phyloP scores from a whole-genome alignment of 768 basidiomycete species.

The Chiua virens region DNA sequence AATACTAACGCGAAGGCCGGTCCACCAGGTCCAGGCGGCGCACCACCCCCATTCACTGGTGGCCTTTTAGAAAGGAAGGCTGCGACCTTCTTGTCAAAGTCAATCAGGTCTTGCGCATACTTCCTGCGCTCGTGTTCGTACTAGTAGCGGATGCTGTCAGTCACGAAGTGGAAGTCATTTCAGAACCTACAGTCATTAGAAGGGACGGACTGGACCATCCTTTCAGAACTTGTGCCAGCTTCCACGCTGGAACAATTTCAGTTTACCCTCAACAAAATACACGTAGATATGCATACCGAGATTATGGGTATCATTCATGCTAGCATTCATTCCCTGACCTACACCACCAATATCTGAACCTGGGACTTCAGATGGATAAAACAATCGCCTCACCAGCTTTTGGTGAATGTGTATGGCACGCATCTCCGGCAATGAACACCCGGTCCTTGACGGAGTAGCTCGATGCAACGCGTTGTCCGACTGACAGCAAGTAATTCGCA shows the following conservation, averaged over 20 bases:
- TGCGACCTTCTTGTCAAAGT: constrained; percentile 66
- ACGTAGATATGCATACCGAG: constrained; percentile 40
- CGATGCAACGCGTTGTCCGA: constrained; percentile 74
- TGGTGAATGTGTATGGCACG: constrained; percentile 68
- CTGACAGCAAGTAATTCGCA: constrained; percentile 30
- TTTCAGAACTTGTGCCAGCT: constrained; percentile 44
- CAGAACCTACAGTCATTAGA: constrained; percentile 39
- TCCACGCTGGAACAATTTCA: constrained; percentile 50
- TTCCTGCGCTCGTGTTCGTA: constrained; percentile 68
- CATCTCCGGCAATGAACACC: constrained; percentile 77
- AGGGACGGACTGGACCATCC: constrained; percentile 40
- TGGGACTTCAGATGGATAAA: neutral
- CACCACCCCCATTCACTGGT: constrained; percentile 29
- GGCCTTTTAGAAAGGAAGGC: constrained; percentile 68
- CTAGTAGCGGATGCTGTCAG: constrained; percentile 30
- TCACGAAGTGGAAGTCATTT: neutral
- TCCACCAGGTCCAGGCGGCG: too few relatives aligned
- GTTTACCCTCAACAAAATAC: constrained; percentile 41
- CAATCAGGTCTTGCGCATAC: constrained; percentile 71
- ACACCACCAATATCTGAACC: neutral
- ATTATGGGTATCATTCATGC: constrained; percentile 76
- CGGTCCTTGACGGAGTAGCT: constrained; percentile 59
- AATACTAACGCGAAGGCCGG: constrained; percentile 30
- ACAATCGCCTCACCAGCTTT: constrained; percentile 49
- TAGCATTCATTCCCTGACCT: constrained; percentile 80